A percentile compares a stretch with the other conserved stretches of the same genome.
These are phyloP conservation scores for Boletus reticuloceps DNA, from an alignment of 768 basidiomycete species.

Conservation along the genomic window DNA sequence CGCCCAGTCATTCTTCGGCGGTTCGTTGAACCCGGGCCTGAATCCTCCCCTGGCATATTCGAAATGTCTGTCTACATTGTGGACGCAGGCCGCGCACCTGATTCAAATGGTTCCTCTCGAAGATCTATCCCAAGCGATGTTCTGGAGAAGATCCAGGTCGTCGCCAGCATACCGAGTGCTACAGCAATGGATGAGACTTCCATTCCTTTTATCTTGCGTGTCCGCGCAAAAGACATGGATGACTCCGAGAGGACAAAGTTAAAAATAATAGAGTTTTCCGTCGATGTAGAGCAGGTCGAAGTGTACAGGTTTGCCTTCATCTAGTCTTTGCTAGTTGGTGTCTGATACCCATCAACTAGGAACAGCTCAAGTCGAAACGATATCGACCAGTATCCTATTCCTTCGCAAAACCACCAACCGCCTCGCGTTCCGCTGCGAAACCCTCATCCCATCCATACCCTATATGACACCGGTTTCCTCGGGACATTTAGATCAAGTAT, in stretches of 20 bases:
- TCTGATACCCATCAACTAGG: constrained; percentile 31
- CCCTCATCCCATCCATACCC: constrained; percentile 46
- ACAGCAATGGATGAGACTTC: constrained; percentile 43
- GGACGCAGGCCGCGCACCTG: constrained; percentile 32
- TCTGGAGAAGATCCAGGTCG: constrained; percentile 60
- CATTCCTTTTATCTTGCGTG: constrained; percentile 56
- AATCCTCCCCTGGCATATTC: constrained; percentile 26
- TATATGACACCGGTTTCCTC: constrained; percentile 48
- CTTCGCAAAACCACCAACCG: constrained; percentile 56
- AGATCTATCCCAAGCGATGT: constrained; percentile 49
- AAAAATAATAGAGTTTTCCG: constrained; percentile 51
- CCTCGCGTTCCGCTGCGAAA: constrained; percentile 56
- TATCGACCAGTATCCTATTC: constrained; percentile 51
- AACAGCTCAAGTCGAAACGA: constrained; percentile 41
- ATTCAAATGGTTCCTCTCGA: constrained; percentile 7
- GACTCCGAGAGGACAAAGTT: constrained; percentile 51
- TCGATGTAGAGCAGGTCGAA: constrained; percentile 64
- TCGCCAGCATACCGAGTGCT: constrained; percentile 60
- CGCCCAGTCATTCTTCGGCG: constrained; percentile 50
- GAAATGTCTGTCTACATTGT: constrained; percentile 44
- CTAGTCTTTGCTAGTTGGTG: neutral
- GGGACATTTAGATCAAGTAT: constrained; percentile 22
- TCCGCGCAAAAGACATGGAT: constrained; percentile 55
- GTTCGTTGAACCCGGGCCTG: constrained; percentile 44
- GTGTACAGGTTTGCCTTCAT: constrained; percentile 52